A percentile compares a stretch with the other conserved stretches of the same genome.
Evolutionary conservation across 495 filamentous ascomycete genomes (phyloP).

Genomic region (Penicillium diatomitis): DNA sequence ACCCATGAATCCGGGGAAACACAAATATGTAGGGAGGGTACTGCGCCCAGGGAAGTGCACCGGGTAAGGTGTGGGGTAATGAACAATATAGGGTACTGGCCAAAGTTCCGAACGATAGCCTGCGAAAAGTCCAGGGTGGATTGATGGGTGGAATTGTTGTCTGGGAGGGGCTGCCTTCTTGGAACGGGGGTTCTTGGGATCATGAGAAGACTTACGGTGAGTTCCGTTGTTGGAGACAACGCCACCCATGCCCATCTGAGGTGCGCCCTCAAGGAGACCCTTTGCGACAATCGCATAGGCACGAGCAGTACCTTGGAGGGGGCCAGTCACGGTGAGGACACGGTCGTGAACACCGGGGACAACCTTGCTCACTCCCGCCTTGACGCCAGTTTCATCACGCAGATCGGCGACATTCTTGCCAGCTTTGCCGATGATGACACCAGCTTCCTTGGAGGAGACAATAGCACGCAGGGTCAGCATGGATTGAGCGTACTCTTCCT

Average conservation of each 20-base stretch:
- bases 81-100: no score
- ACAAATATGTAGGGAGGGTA: no score
- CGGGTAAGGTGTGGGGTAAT: no score
- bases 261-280: slow-evolving; percentile 83
- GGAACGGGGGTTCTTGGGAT: neutral
- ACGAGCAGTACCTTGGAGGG: slow-evolving; percentile 73
- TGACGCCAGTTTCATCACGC: slow-evolving; percentile 93
- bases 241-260: slow-evolving; percentile 90
- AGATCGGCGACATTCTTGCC: slow-evolving; percentile 97
- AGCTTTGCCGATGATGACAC: slow-evolving; percentile 96
- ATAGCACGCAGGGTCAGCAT: slow-evolving; percentile 92
- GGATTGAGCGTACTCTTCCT: slow-evolving; percentile 89
- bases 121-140: no score
- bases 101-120: no score
- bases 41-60: no score
- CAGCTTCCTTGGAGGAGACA: slow-evolving; percentile 96
- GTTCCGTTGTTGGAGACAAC: slow-evolving; percentile 76
- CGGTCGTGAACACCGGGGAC: slow-evolving; percentile 95
- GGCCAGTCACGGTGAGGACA: slow-evolving; percentile 87
- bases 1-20: no score
- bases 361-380: slow-evolving; percentile 96
- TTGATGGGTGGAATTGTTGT: no score
- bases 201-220: slow-evolving; percentile 63
- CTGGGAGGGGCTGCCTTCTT: neutral
- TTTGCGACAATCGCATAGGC: slow-evolving; percentile 92